phyloP scores from a whole-genome alignment of 208 protist species.

The Leishmania turanica region DNA sequence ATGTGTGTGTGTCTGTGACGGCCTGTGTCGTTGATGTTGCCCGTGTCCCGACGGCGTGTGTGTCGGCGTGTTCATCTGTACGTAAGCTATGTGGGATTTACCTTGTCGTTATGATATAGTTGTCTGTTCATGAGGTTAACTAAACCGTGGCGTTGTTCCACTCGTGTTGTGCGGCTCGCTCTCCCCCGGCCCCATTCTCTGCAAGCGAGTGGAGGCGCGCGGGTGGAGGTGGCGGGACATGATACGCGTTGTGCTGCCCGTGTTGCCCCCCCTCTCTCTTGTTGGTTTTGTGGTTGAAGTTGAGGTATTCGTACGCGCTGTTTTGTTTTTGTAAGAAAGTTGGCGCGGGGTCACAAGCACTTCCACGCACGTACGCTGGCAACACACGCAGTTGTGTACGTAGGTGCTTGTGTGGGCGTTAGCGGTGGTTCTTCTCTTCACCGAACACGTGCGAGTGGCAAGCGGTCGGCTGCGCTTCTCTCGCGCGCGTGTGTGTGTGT shows the following conservation, averaged over 20 bases:
- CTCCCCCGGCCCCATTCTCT: no score
- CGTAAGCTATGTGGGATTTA: neutral
- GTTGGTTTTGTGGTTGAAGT: neutral
- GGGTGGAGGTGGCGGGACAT: neutral
- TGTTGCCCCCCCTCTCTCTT: neutral
- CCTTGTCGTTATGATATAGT: neutral
- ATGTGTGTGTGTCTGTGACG: neutral
- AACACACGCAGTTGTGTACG: neutral
- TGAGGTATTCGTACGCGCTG: neutral
- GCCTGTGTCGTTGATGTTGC: neutral
- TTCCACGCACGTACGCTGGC: neutral
- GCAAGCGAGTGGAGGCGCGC: neutral
- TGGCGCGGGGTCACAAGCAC: neutral
- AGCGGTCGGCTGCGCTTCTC: neutral
- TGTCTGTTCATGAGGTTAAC: neutral
- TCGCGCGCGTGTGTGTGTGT: neutral
- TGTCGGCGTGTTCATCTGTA: neutral
- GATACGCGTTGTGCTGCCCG: neutral
- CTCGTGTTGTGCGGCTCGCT: neutral
- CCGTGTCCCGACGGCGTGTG: neutral
- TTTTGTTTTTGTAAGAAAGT: neutral
- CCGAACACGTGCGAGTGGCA: neutral
- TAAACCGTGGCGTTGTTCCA: neutral
- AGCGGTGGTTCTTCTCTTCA: neutral
- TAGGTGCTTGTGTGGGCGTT: neutral